Conservation (phyloP, 495 filamentous ascomycete genomes). For the Penicillium verhagenii region DNA sequence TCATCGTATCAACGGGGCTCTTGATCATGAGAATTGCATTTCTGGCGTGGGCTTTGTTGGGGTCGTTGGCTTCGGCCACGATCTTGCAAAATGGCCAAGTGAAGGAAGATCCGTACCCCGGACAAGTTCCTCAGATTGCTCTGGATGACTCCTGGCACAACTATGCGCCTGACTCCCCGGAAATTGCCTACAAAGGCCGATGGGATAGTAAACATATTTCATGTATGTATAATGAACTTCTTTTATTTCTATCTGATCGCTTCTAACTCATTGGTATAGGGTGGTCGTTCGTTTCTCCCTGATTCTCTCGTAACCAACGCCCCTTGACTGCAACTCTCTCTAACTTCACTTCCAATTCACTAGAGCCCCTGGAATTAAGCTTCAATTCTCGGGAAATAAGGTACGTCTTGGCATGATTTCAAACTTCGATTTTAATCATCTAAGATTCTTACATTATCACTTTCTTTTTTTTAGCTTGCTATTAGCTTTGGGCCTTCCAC, state of each 20-base stretch:
- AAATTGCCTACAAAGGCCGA: slow-evolving; percentile 68
- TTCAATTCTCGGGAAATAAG: slow-evolving; percentile 62
- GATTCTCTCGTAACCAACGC: neutral
- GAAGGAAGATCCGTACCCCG: slow-evolving; percentile 35
- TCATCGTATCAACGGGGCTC: slow-evolving; percentile 1
- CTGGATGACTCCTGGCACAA: slow-evolving; percentile 42
- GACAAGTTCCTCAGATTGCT: slow-evolving; percentile 24
- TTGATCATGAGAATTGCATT: slow-evolving; percentile 18
- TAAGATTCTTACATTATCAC: slow-evolving; percentile 6
- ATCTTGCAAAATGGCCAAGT: slow-evolving; percentile 67
- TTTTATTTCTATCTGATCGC: neutral
- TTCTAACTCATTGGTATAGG: slow-evolving; percentile 26
- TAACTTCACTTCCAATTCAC: slow-evolving; percentile 3
- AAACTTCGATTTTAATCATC: neutral
- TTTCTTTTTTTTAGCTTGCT: slow-evolving; percentile 36
- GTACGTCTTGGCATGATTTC: slow-evolving; percentile 25
- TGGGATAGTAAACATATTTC: slow-evolving; percentile 68
- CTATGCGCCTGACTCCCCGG: slow-evolving; percentile 54
- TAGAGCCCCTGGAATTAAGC: slow-evolving; percentile 59
- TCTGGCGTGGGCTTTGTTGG: slow-evolving; percentile 12
- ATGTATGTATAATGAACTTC: slow-evolving; percentile 57
- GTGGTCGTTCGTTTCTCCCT: slow-evolving; percentile 38
- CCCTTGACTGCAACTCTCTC: neutral
- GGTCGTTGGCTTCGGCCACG: slow-evolving; percentile 33
- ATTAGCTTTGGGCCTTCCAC: slow-evolving; percentile 63